phyloP scores from a whole-genome alignment of 495 filamentous ascomycete species.

The Xylaria flabelliformis region DNA sequence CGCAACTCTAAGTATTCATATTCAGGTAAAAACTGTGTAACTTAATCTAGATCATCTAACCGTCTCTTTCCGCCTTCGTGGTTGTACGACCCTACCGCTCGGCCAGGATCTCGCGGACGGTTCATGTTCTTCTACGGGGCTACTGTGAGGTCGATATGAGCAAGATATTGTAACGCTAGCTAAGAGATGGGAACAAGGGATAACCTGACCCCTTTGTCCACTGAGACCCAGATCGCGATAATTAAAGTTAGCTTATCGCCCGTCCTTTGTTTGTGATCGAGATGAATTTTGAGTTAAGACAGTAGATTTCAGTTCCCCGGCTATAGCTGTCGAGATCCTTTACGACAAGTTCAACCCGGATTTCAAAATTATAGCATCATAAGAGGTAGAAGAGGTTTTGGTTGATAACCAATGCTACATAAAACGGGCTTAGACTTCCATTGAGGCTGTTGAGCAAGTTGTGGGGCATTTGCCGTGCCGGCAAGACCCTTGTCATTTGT shows the following conservation, averaged over 20 bases:
- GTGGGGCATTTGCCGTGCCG: slow-evolving; percentile 28
- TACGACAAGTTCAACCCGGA: neutral
- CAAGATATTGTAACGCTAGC: slow-evolving; percentile 21
- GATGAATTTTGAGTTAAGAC: neutral
- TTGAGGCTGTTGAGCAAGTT: slow-evolving; percentile 60
- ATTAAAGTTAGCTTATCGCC: neutral
- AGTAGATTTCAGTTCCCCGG: neutral
- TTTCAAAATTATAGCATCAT: neutral
- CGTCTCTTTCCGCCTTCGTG: neutral
- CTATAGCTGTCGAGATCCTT: neutral
- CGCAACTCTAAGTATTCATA: neutral
- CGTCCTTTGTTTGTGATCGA: neutral
- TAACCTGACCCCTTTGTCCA: neutral
- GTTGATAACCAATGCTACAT: neutral
- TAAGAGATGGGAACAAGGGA: slow-evolving; percentile 7
- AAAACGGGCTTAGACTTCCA: slow-evolving; percentile 7
- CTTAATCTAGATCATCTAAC: neutral
- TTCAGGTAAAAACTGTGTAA: too few relatives aligned
- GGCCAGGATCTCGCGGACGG: neutral
- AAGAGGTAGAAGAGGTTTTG: neutral
- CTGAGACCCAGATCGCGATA: neutral
- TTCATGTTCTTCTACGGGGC: neutral
- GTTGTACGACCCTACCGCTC: neutral
- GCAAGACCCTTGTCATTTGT: neutral
- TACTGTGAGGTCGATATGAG: slow-evolving; percentile 22